Evolutionary conservation across 2,329 filamentous ascomycete species (phyloP).

Genomic region (Colletotrichum sansevieriae): DNA sequence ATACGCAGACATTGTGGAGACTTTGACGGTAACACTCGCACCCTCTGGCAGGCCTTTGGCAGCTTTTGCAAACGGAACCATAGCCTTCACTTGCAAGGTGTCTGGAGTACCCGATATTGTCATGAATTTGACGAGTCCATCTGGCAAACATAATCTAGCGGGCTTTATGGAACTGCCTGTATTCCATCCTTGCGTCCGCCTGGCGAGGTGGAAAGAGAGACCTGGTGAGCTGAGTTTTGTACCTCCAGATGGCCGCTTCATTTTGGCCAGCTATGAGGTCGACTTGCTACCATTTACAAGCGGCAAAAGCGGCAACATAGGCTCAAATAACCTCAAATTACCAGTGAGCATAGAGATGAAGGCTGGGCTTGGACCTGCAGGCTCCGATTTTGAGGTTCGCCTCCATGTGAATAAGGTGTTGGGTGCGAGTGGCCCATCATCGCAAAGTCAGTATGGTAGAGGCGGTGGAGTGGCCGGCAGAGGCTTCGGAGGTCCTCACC

Average conservation of each 20-base stretch:
- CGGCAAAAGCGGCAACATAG: conserved; percentile 67
- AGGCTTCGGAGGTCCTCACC: conserved; percentile 60
- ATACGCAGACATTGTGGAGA: conserved; percentile 96
- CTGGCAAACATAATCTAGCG: conserved; percentile 81
- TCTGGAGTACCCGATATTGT: conserved; percentile 94
- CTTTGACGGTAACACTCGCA: conserved; percentile 86
- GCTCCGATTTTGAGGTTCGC: conserved; percentile 90
- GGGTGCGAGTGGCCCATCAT: conserved; percentile 52
- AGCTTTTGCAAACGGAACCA: conserved; percentile 90
- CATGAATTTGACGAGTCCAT: conserved; percentile 82
- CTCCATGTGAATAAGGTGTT: conserved; percentile 77
- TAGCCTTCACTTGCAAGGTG: conserved; percentile 95
- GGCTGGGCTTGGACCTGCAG: conserved; percentile 79
- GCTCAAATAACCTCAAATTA: conserved; percentile 77
- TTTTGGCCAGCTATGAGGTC: conserved; percentile 93
- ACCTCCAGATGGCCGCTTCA: conserved; percentile 93
- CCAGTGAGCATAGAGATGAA: conserved; percentile 87
- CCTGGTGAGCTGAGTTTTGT: conserved; percentile 96
- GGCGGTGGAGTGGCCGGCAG: conserved; percentile 54
- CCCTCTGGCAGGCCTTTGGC: conserved; percentile 90
- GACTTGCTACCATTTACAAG: conserved; percentile 83
- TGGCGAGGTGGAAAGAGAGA: conserved; percentile 89
- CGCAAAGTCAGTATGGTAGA: conserved; percentile 54
- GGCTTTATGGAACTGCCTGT: conserved; percentile 88
- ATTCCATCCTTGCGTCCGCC: conserved; percentile 93